phyloP scores from a whole-genome alignment of 768 basidiomycete genomes.

The Tylopilus vinaceipallidus region DNA sequence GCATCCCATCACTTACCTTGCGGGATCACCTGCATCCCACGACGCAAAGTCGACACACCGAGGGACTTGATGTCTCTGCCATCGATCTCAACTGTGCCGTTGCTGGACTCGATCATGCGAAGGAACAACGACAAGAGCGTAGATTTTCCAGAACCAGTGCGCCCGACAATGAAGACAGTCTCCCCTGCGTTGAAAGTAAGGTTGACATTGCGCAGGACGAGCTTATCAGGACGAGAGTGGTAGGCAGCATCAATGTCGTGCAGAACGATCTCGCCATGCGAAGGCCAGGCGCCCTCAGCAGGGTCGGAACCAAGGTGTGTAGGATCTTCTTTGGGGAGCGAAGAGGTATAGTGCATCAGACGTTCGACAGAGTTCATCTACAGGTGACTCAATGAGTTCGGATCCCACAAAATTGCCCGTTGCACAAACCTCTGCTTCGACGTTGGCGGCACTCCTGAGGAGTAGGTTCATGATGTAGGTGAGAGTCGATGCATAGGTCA shows the following conservation, averaged over 20 bases:
- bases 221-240: slow-evolving; percentile 63
- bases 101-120: slow-evolving; percentile 71
- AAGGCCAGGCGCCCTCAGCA: slow-evolving; percentile 19
- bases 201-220: slow-evolving; percentile 56
- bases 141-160: slow-evolving; percentile 75
- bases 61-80: slow-evolving; percentile 80
- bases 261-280: slow-evolving; percentile 62
- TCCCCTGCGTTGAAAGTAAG: slow-evolving; percentile 68
- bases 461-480: slow-evolving; percentile 31
- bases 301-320: slow-evolving; percentile 23
- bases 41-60: slow-evolving; percentile 39
- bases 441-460: slow-evolving; percentile 25
- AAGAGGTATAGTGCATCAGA: slow-evolving; percentile 25
- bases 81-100: slow-evolving; percentile 77
- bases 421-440: slow-evolving; percentile 27
- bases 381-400: neutral
- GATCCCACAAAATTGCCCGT: neutral
- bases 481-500: slow-evolving; percentile 27
- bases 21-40: slow-evolving; percentile 30
- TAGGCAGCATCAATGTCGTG: slow-evolving; percentile 65
- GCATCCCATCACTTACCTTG: slow-evolving; percentile 19
- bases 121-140: slow-evolving; percentile 65
- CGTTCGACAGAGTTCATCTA: slow-evolving; percentile 32
- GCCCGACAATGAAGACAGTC: slow-evolving; percentile 76
- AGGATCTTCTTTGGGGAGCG: slow-evolving; percentile 25